A percentile compares a stretch with the other conserved stretches of the same genome.
Conservation (phyloP, 106 monocot species). For the Cymbidium sinense region DNA sequence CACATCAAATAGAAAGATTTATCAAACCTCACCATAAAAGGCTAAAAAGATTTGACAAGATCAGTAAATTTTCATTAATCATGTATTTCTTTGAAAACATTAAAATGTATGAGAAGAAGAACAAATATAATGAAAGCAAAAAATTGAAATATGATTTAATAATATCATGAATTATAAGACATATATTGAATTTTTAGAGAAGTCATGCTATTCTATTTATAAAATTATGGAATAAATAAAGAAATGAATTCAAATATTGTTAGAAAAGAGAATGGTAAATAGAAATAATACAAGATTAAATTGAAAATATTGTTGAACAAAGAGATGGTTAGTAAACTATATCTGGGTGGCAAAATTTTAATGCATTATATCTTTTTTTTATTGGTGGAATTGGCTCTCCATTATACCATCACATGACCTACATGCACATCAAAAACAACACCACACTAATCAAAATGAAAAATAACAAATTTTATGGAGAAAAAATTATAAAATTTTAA, state of each 20-base stretch:
- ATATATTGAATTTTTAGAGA: no score
- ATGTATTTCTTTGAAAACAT: no score
- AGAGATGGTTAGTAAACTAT: slow-evolving; percentile 10
- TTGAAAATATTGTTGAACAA: not conserved
- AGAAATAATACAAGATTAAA: not conserved
- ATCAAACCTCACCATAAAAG: slow-evolving; percentile 40
- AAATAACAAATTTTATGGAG: not conserved
- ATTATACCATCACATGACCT: slow-evolving; percentile 62
- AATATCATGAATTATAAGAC: no score
- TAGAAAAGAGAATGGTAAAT: not conserved
- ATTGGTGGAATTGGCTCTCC: slow-evolving; percentile 62
- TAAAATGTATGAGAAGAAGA: no score
- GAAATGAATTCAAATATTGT: not conserved
- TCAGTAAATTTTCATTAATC: no score
- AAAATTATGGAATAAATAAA: not conserved
- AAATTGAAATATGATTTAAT: no score
- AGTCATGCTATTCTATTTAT: no score
- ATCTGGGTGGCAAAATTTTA: slow-evolving; percentile 40
- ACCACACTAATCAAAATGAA: not conserved
- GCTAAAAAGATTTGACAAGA: slow-evolving; percentile 18
- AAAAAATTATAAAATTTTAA: not conserved
- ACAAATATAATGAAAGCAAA: not conserved
- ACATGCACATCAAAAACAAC: not conserved
- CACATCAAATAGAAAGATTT: slow-evolving; percentile 70
- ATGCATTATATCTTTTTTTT: slow-evolving; percentile 40